A percentile compares a stretch with the other conserved stretches of the same genome.
Conservation (phyloP, 305 asterid species). For the Striga hermonthica region DNA sequence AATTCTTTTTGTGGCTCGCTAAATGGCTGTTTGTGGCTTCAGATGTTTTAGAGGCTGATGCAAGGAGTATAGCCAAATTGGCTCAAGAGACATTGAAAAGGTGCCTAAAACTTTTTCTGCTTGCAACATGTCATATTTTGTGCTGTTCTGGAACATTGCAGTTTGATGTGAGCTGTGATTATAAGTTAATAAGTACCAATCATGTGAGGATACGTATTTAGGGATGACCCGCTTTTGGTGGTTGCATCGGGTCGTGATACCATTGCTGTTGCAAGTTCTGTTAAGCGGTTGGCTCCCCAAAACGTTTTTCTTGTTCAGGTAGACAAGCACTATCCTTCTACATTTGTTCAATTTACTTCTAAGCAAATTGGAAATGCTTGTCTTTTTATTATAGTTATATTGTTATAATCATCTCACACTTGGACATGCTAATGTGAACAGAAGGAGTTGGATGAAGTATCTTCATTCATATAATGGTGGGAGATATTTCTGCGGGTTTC, state of each 20-base stretch:
- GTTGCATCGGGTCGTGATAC: conserved; percentile 90
- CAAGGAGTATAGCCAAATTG: conserved; percentile 48
- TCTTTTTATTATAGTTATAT: no score
- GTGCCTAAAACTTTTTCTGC: conserved; percentile 33
- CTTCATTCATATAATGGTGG: no score
- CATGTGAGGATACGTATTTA: conserved; percentile 24
- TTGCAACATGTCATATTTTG: neutral
- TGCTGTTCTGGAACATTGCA: neutral
- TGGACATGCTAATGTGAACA: no score
- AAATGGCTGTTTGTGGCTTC: conserved; percentile 29
- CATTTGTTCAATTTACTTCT: no score
- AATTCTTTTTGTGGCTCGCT: conserved; percentile 21
- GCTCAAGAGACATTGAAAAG: conserved; percentile 52
- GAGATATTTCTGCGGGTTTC: no score
- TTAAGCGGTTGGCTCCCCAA: conserved; percentile 64
- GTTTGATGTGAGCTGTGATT: conserved; percentile 16
- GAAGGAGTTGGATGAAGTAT: no score
- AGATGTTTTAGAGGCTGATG: conserved; percentile 60
- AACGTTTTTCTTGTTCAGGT: conserved; percentile 79
- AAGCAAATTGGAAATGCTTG: no score
- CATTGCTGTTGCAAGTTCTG: conserved; percentile 57
- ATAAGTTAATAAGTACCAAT: conserved; percentile 10
- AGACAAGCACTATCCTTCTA: conserved; percentile 30
- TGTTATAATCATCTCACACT: no score
- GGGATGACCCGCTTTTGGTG: conserved; percentile 79